A percentile compares a stretch with the other conserved stretches of the same genome.
phyloP scores from a whole-genome alignment of 768 basidiomycete genomes.

The Pisolithus microcarpus region DNA sequence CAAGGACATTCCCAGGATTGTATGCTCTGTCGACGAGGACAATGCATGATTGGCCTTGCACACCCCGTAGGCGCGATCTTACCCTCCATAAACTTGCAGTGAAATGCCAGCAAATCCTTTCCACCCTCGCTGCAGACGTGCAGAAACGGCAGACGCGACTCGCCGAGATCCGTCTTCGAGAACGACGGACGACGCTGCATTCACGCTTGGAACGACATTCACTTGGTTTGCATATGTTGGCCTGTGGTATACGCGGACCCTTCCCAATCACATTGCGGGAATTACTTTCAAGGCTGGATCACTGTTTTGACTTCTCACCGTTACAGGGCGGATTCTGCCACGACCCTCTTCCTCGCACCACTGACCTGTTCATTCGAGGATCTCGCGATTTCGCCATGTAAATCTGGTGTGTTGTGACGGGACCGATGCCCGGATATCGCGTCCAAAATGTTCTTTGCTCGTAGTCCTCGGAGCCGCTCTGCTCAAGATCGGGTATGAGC shows the following conservation, averaged over 20 bases:
- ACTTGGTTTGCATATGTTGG: slow-evolving; percentile 66
- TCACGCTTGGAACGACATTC: slow-evolving; percentile 71
- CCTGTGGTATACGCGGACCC: slow-evolving; percentile 60
- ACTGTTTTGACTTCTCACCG: too few species aligned
- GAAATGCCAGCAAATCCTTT: slow-evolving; percentile 42
- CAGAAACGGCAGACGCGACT: slow-evolving; percentile 67
- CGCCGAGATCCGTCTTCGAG: slow-evolving; percentile 78
- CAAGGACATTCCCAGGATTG: too few species aligned
- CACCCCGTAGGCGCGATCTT: slow-evolving; percentile 7
- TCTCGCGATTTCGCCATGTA: too few species aligned
- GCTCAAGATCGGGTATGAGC: not conserved
- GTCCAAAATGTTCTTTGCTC: slow-evolving; percentile 48
- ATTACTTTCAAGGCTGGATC: too few species aligned
- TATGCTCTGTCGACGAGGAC: too few species aligned
- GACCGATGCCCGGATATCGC: too few species aligned
- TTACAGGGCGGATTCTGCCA: too few species aligned
- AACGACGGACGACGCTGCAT: slow-evolving; percentile 72
- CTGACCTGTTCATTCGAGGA: too few species aligned
- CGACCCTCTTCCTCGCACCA: too few species aligned
- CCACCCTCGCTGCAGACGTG: slow-evolving; percentile 59
- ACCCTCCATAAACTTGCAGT: slow-evolving; percentile 32
- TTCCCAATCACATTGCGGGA: slow-evolving; percentile 32
- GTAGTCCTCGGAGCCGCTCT: slow-evolving; percentile 52
- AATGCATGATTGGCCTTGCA: too few species aligned
- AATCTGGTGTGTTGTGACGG: too few species aligned